Percentiles rank a stretch among this genome's conserved stretches.
Conservation (phyloP, 441 rosid genomes). For the Manihot esculenta region DNA sequence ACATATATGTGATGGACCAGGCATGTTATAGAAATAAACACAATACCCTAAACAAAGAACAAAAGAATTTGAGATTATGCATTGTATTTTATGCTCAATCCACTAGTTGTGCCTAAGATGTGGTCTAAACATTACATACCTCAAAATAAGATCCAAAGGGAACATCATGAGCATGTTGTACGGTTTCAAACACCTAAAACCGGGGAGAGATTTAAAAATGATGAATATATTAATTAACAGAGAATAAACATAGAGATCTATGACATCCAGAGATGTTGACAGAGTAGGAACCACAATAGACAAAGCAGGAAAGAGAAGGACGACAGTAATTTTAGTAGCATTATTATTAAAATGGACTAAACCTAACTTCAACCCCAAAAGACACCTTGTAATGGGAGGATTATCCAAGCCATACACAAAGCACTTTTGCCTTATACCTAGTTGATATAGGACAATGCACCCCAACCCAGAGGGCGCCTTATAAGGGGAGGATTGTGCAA, state of each 20-base stretch:
- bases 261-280: neutral
- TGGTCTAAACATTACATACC: constrained; percentile 36
- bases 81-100: too few relatives aligned
- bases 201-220: neutral
- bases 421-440: too few relatives aligned
- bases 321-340: neutral
- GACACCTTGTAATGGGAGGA: too few relatives aligned
- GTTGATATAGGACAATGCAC: too few relatives aligned
- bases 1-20: too few relatives aligned
- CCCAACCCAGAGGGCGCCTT: too few relatives aligned
- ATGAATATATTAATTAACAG: neutral
- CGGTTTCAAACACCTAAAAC: constrained; percentile 86
- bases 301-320: neutral
- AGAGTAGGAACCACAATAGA: neutral
- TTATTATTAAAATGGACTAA: neutral
- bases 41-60: too few relatives aligned
- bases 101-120: neutral
- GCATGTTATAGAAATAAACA: too few relatives aligned
- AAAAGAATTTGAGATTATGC: too few relatives aligned
- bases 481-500: too few relatives aligned
- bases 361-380: too few relatives aligned
- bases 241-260: neutral
- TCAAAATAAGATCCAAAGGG: constrained; percentile 98
- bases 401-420: too few relatives aligned
- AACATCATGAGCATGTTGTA: constrained; percentile 95